Base-by-base conservation (phyloP, 1,284 basidiomycete species). In the Puccinia polysora region DNA sequence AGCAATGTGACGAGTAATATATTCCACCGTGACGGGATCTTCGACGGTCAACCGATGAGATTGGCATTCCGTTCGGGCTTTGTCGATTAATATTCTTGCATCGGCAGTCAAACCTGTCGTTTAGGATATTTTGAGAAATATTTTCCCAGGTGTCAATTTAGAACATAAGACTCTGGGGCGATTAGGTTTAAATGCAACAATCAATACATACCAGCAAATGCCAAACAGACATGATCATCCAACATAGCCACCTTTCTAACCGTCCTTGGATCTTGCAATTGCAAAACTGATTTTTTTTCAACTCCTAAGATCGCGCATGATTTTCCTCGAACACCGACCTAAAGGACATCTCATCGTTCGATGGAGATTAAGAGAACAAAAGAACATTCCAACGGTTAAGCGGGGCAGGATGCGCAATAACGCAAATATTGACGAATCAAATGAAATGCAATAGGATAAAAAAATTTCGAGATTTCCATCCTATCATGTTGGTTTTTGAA, bases 181-280 rank as follows among this genome's bases (percentile, higher is more conserved):
- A 47, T 53, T 49, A n/a, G 59, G 59, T 49, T 20, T 38, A 49
- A 47, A 32, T 10, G 8, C 38, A 20, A 14, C 23, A 25, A 63
- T 55, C n/a, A 40, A n/a, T 28, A 80, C 85, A 73, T 77, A 95
- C 94, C 95, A 69, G 96, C 93, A 82, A 98, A 99, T 18, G 95
- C 96, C 64, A 98, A 85, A 80, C 93, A 97, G 74, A 99, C 83
- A 80, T 99, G 96, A 79, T 98, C 95, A 79, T 99, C 96, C 52
- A 99, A 83, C 91, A 97, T 95, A 74, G 91, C 96, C 14, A 97
- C 95, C 81, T 99, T 99, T 73, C 95, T 85, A 18, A 98, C 93
- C 1, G 96, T 98, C 70, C 96, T 85, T 10, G 96, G 90, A 82
- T 99, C 96, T 84, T 99, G 96, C 7, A 99, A 85, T 81, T 99